These are phyloP conservation scores for Sclerotinia trifoliorum DNA, from an alignment of 2,329 filamentous ascomycete genomes.

Conservation along the genomic window DNA sequence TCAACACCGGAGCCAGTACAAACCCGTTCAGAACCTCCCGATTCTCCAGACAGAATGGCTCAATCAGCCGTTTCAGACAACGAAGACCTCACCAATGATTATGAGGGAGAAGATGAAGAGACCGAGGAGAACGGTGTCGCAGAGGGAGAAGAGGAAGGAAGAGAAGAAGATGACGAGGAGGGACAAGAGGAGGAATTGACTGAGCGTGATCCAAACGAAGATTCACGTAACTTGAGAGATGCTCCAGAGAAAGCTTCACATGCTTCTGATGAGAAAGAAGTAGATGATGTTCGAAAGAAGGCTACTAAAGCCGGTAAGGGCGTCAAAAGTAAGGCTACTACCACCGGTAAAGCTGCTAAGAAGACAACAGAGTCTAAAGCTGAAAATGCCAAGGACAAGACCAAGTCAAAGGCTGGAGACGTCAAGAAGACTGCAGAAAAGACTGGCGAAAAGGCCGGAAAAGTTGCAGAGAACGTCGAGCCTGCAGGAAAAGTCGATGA, in stretches of 20 bases:
- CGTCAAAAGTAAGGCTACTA: neutral
- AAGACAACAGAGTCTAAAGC: neutral
- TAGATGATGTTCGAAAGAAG: neutral
- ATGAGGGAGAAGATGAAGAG: conserved; percentile 19
- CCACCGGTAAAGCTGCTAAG: neutral
- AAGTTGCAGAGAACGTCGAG: conserved; percentile 8
- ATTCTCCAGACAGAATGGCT: conserved; percentile 21
- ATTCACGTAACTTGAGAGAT: conserved; percentile 13
- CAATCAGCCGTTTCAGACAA: conserved; percentile 18
- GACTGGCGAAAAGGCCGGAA: neutral
- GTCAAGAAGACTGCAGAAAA: conserved; percentile 1
- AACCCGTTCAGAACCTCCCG: conserved; percentile 20
- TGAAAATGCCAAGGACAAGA: neutral
- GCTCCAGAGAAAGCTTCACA: neutral
- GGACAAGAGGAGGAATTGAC: conserved; percentile 27
- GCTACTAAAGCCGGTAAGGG: neutral
- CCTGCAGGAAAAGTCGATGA: conserved; percentile 43
- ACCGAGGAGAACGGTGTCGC: conserved; percentile 16
- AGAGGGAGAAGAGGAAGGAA: conserved; percentile 22
- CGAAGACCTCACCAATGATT: conserved; percentile 21
- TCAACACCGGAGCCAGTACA: conserved; percentile 22
- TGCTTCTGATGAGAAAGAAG: neutral
- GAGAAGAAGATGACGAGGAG: conserved; percentile 40
- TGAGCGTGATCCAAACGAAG: conserved; percentile 21
- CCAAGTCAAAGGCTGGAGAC: neutral